Evolutionary conservation across 805 yeast species (phyloP).

Genomic region (Candida loeiensis): DNA sequence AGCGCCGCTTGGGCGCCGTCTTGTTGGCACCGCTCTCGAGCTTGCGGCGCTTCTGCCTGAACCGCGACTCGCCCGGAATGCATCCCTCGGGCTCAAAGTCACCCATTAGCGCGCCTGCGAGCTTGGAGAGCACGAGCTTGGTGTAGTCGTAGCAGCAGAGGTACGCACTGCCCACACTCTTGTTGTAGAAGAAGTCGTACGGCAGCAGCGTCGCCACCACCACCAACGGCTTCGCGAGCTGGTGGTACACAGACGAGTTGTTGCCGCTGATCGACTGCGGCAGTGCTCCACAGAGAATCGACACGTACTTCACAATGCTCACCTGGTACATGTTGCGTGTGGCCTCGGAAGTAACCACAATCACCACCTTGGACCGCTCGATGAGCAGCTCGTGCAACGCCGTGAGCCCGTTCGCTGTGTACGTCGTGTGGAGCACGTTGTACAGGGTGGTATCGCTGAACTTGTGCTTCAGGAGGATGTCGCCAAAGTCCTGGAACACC

Average conservation of each 20-base stretch:
- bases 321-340: slow-evolving; percentile 58
- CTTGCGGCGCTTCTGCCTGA: slow-evolving; percentile 16
- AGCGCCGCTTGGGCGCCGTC: slow-evolving; percentile 34
- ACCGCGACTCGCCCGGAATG: slow-evolving; percentile 52
- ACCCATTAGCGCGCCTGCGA: slow-evolving; percentile 54
- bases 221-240: slow-evolving; percentile 48
- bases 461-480: slow-evolving; percentile 37
- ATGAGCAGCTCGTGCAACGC: slow-evolving; percentile 52
- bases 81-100: slow-evolving; percentile 48
- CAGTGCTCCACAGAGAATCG: slow-evolving; percentile 50
- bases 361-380: slow-evolving; percentile 49
- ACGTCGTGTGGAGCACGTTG: slow-evolving; percentile 54
- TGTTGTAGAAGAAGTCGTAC: slow-evolving; percentile 55
- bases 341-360: slow-evolving; percentile 55
- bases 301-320: slow-evolving; percentile 55
- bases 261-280: slow-evolving; percentile 26
- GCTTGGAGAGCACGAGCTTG: slow-evolving; percentile 44
- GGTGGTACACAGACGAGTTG: slow-evolving; percentile 18
- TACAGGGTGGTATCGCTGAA: slow-evolving; percentile 27
- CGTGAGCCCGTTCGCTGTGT: slow-evolving; percentile 56
- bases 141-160: slow-evolving; percentile 63
- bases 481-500: slow-evolving; percentile 51
- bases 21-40: slow-evolving; percentile 19
- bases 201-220: slow-evolving; percentile 62
- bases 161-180: slow-evolving; percentile 52